These are phyloP conservation scores for Aquilaria agallochum DNA, from an alignment of 441 rosid genomes.

Conservation along the genomic window DNA sequence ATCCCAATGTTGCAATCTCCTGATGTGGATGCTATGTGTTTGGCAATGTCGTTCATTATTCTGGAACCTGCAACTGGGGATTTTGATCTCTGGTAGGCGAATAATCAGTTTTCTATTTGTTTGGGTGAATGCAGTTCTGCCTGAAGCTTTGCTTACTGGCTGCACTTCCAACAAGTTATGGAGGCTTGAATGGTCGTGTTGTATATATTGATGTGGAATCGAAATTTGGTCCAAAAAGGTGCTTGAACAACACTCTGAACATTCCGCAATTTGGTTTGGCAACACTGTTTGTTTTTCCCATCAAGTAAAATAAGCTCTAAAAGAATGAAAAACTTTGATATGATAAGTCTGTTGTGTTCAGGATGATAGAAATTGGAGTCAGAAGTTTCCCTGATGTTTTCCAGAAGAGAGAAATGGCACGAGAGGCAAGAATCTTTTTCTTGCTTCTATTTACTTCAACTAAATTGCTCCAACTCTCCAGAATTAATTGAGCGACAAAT, in stretches of 20 bases:
- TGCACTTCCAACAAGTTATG: conserved; percentile 56
- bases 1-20: too few relatives aligned
- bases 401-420: conserved; percentile 65
- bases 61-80: too few relatives aligned
- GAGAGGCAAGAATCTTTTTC: conserved; percentile 44
- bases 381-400: conserved; percentile 80
- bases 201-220: conserved; percentile 81
- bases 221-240: conserved; percentile 88
- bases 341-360: conserved; percentile 20
- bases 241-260: conserved; percentile 1
- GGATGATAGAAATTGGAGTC: conserved; percentile 86
- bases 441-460: conserved; percentile 6
- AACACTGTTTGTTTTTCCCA: neutral
- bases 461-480: conserved; percentile 10
- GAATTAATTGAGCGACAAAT: conserved; percentile 1
- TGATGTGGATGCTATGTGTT: too few relatives aligned
- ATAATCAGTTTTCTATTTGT: neutral
- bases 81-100: too few relatives aligned
- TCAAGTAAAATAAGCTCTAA: neutral
- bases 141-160: conserved; percentile 76
- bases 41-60: too few relatives aligned
- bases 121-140: conserved; percentile 54
- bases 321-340: neutral
- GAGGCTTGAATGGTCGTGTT: conserved; percentile 82
- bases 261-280: conserved; percentile 5